phyloP scores from a whole-genome alignment of 192 early-diverging fungal genomes.

The Ambispora gerdemannii region DNA sequence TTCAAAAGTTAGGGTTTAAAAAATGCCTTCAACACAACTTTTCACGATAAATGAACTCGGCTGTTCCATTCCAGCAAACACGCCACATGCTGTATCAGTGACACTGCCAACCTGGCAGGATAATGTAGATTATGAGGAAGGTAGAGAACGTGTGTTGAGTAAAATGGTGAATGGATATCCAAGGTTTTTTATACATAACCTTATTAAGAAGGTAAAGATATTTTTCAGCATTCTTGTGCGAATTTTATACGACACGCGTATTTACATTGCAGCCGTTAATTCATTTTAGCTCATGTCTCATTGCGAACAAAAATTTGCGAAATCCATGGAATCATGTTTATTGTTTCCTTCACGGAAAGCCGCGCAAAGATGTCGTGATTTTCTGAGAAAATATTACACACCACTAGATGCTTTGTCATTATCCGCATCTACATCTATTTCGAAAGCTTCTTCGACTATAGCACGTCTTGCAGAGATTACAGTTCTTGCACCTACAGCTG shows the following conservation, averaged over 20 bases:
- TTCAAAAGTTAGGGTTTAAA: too few species aligned
- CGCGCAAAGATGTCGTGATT: conserved; percentile 66
- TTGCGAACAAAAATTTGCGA: conserved; percentile 63
- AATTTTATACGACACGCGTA: too few species aligned
- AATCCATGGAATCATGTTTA: conserved; percentile 63
- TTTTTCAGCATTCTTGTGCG: too few species aligned
- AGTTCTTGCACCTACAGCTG: conserved; percentile 49
- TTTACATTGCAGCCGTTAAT: too few species aligned
- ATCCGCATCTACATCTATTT: conserved; percentile 25
- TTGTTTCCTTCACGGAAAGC: conserved; percentile 69
- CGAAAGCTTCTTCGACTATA: not conserved
- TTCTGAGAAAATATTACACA: conserved; percentile 53
- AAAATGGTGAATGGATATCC: conserved; percentile 86
- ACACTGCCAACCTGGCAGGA: conserved; percentile 85
- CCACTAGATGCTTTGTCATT: too few species aligned
- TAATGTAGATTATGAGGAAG: conserved; percentile 93
- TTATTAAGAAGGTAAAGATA: conserved; percentile 71
- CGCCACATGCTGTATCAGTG: conserved; percentile 84
- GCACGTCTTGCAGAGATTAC: conserved; percentile 68
- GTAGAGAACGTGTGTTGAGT: conserved; percentile 62
- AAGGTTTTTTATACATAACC: conserved; percentile 83
- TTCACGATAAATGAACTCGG: conserved; percentile 48
- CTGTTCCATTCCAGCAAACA: conserved; percentile 70
- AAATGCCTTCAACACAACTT: not conserved
- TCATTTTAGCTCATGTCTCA: conserved; percentile 34